Conservation (phyloP, 257 asterid species). For the Verbascum thapsus region DNA sequence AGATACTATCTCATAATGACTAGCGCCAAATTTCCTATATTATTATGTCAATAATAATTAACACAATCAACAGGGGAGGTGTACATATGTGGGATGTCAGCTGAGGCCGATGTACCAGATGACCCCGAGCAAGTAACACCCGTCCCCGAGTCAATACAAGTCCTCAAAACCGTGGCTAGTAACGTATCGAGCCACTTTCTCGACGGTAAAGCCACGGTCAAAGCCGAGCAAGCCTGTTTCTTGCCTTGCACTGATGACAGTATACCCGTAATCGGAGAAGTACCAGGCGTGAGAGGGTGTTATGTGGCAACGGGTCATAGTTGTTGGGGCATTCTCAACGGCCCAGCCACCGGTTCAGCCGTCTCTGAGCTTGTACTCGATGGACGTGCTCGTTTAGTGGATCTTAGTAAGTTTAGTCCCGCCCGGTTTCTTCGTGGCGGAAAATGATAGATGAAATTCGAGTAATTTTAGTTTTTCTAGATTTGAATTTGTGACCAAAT, state of each 20-base stretch:
- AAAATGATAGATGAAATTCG: constrained; percentile 19
- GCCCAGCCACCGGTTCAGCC: constrained; percentile 92
- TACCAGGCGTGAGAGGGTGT: constrained; percentile 74
- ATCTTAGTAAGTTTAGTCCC: constrained; percentile 61
- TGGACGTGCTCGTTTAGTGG: constrained; percentile 54
- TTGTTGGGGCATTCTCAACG: constrained; percentile 96
- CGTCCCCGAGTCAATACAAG: constrained; percentile 58
- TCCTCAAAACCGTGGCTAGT: constrained; percentile 66
- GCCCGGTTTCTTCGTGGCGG: constrained; percentile 46
- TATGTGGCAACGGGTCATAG: constrained; percentile 87
- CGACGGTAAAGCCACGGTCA: constrained; percentile 65
- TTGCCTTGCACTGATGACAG: constrained; percentile 83
- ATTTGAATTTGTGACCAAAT: not conserved
- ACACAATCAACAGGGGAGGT: constrained; percentile 82
- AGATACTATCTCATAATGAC: too few species aligned
- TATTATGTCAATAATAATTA: too few species aligned
- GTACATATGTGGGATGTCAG: constrained; percentile 91
- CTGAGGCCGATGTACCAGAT: constrained; percentile 80
- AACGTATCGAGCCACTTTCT: constrained; percentile 74
- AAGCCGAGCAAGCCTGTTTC: constrained; percentile 90
- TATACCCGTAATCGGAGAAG: constrained; percentile 75
- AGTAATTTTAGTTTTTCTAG: not conserved
- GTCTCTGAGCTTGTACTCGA: constrained; percentile 77
- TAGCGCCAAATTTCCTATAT: not conserved
- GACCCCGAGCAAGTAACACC: constrained; percentile 76